Conservation (phyloP, 805 yeast species). For the Wickerhamiella galacta region DNA sequence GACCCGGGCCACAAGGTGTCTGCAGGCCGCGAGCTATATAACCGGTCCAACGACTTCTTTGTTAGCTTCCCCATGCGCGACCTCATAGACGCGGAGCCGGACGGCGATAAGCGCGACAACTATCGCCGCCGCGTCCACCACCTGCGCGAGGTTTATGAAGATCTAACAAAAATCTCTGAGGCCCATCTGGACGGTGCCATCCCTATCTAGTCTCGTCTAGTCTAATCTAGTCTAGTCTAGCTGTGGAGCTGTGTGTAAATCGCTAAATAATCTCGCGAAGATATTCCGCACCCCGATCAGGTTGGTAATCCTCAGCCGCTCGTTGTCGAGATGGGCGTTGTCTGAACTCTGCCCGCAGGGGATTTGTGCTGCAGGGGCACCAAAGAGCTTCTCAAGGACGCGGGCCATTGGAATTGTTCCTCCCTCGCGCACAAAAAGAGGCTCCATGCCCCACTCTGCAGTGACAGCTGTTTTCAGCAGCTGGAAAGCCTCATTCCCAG, state of each 20-base stretch:
- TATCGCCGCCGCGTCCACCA: too few relatives aligned
- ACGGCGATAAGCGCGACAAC: conserved; percentile 5
- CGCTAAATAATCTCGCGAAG: conserved; percentile 14
- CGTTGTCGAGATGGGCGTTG: conserved; percentile 84
- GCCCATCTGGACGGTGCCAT: too few relatives aligned
- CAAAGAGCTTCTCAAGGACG: conserved; percentile 61
- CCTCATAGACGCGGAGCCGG: conserved; percentile 4
- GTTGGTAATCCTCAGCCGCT: conserved; percentile 63
- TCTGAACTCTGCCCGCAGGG: conserved; percentile 95
- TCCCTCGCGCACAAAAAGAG: conserved; percentile 83
- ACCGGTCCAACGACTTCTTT: conserved; percentile 10
- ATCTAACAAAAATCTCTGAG: too few relatives aligned
- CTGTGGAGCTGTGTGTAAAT: too few relatives aligned
- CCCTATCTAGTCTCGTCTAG: too few relatives aligned
- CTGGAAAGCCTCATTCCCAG: conserved; percentile 54
- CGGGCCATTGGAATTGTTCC: conserved; percentile 90
- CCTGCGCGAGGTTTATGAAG: too few relatives aligned
- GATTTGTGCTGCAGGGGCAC: conserved; percentile 84
- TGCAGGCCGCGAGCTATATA: conserved; percentile 9
- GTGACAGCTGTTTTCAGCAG: conserved; percentile 45
- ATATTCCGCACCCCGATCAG: conserved; percentile 58
- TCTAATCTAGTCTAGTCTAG: too few relatives aligned
- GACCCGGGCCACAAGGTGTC: conserved; percentile 7
- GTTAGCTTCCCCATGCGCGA: conserved; percentile 7
- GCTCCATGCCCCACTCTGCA: conserved; percentile 63